These are phyloP conservation scores for Grigorovia humatica DNA, from an alignment of 805 yeast species.

Conservation along the genomic window DNA sequence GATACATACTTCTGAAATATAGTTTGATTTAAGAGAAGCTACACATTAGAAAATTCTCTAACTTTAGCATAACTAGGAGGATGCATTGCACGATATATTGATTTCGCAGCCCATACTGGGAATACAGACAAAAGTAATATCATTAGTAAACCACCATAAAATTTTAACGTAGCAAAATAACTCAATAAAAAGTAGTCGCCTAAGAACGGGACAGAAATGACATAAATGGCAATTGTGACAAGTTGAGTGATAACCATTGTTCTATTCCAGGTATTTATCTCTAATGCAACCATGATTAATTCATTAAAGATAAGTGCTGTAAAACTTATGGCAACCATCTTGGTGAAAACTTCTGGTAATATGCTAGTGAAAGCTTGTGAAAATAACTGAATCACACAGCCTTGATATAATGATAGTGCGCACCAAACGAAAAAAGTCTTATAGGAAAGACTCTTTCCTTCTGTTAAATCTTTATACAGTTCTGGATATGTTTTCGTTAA, in stretches of 20 bases:
- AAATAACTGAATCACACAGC: constrained; percentile 69
- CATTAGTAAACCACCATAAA: constrained; percentile 58
- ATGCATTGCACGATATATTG: constrained; percentile 61
- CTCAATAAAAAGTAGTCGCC: constrained; percentile 74
- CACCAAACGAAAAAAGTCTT: constrained; percentile 89
- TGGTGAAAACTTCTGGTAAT: constrained; percentile 40
- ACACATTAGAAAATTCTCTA: constrained; percentile 48
- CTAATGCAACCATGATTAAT: constrained; percentile 85
- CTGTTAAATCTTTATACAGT: constrained; percentile 81
- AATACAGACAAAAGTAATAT: constrained; percentile 61
- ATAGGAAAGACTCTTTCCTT: constrained; percentile 78
- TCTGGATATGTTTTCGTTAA: constrained; percentile 90
- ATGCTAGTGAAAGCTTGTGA: constrained; percentile 71
- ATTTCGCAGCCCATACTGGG: constrained; percentile 83
- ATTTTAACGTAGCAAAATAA: constrained; percentile 47
- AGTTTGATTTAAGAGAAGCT: neutral
- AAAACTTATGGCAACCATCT: constrained; percentile 81
- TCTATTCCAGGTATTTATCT: constrained; percentile 84
- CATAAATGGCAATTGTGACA: constrained; percentile 53
- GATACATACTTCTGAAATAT: neutral
- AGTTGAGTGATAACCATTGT: constrained; percentile 66
- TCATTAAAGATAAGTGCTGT: constrained; percentile 76
- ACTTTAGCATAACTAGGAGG: constrained; percentile 98
- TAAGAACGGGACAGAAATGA: constrained; percentile 73
- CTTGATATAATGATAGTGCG: constrained; percentile 82